phyloP scores from a whole-genome alignment of 345 rosid genomes.

The Reutealis trisperma region DNA sequence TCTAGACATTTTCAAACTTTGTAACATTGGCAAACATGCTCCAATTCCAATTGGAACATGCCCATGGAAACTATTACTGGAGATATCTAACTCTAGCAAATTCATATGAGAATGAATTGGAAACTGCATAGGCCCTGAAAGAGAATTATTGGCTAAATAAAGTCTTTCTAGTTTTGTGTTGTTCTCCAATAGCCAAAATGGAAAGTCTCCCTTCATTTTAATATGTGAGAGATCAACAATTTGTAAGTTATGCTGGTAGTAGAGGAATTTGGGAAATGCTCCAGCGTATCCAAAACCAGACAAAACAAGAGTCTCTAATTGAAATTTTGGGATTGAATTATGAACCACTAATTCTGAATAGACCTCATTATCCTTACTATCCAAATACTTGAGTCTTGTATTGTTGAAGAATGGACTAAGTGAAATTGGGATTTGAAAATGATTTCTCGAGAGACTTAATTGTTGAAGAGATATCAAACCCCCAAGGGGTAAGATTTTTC shows the following conservation, averaged over 20 bases:
- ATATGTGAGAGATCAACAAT: background rate
- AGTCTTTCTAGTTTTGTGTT: background rate
- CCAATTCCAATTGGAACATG: background rate
- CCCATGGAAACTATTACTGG: background rate
- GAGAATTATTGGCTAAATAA: background rate
- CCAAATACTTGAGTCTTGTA: background rate
- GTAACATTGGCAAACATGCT: background rate
- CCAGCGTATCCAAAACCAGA: background rate
- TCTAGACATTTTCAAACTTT: background rate
- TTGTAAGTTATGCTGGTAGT: background rate
- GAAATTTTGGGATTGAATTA: background rate
- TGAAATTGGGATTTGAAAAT: slow-evolving; percentile 12
- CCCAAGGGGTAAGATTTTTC: slow-evolving; percentile 2
- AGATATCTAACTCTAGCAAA: background rate
- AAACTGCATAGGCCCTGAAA: background rate
- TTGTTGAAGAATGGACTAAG: slow-evolving; percentile 7
- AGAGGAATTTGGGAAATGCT: slow-evolving; percentile 6
- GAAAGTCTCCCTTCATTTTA: background rate
- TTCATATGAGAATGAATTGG: background rate
- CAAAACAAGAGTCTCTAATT: background rate
- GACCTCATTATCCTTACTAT: background rate
- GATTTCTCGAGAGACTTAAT: background rate
- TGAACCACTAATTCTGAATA: background rate
- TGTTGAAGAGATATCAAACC: background rate
- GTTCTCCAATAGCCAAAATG: slow-evolving; percentile 9